A percentile compares a stretch with the other conserved stretches of the same genome.
Conservation (phyloP, 352 stramenopile species). For the Phytophthora ohioensis region DNA sequence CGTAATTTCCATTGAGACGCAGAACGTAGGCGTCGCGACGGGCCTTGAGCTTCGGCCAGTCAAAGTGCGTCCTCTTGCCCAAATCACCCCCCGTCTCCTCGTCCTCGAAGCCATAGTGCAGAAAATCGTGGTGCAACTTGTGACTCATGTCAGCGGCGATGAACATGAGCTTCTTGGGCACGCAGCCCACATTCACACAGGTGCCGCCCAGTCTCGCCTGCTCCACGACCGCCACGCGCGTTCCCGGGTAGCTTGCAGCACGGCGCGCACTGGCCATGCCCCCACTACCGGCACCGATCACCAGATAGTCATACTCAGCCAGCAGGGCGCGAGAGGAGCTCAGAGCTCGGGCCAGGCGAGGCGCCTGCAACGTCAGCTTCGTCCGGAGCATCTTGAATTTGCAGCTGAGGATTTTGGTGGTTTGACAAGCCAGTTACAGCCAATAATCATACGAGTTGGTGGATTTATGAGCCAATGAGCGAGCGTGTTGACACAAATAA, state of each 20-base stretch:
- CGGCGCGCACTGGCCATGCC: constrained; percentile 94
- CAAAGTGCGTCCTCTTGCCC: constrained; percentile 65
- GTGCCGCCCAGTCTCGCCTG: constrained; percentile 93
- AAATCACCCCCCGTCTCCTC: constrained; percentile 42
- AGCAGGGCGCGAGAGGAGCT: constrained; percentile 19
- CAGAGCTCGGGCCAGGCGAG: constrained; percentile 27
- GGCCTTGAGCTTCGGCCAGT: constrained; percentile 94
- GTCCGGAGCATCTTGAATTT: constrained; percentile 32
- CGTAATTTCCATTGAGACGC: constrained; percentile 98
- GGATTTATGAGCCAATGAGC: constrained; percentile 21
- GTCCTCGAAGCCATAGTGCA: constrained; percentile 71
- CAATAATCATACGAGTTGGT: neutral
- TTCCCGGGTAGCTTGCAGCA: constrained; percentile 84
- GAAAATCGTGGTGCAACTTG: constrained; percentile 57
- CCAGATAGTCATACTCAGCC: constrained; percentile 85
- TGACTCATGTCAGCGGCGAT: constrained; percentile 75
- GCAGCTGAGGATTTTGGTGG: constrained; percentile 15
- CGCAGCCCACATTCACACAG: constrained; percentile 99
- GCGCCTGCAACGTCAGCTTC: constrained; percentile 12
- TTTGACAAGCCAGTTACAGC: constrained; percentile 17
- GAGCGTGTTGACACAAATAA: constrained; percentile 25
- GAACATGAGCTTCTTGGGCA: constrained; percentile 99
- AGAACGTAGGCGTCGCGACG: constrained; percentile 95
- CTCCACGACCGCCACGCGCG: constrained; percentile 97
- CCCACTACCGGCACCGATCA: constrained; percentile 92